phyloP scores from a whole-genome alignment of 176 grass and related monocot species.

The Elaeis guineensis region DNA sequence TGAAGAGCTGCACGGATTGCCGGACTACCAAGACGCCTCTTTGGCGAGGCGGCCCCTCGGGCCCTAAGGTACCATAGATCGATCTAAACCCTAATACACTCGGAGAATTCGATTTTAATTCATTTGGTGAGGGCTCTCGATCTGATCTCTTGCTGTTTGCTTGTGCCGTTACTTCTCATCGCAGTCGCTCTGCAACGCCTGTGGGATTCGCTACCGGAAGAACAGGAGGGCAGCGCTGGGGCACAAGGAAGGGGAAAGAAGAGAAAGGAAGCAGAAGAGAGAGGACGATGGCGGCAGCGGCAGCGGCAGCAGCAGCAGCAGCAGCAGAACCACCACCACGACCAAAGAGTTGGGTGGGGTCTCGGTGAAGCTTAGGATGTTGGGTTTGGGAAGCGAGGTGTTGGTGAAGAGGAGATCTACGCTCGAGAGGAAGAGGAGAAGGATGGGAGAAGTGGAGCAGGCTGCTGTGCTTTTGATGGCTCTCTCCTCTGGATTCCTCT shows the following conservation, averaged over 20 bases:
- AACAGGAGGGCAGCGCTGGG: slow-evolving; percentile 58
- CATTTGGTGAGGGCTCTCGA: not conserved
- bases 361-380: slow-evolving; percentile 21
- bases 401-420: slow-evolving; percentile 13
- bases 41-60: slow-evolving; percentile 71
- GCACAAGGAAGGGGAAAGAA: slow-evolving; percentile 15
- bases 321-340: too few species aligned
- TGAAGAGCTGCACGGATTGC: slow-evolving; percentile 60
- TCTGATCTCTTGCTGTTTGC: not conserved
- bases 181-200: slow-evolving; percentile 89
- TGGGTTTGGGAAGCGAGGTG: slow-evolving; percentile 12
- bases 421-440: slow-evolving; percentile 29
- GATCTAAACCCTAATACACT: not conserved
- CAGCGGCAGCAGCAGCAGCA: too few species aligned
- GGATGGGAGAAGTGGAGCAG: slow-evolving; percentile 50
- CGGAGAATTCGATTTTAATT: not conserved
- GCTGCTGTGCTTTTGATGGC: slow-evolving; percentile 86
- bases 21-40: slow-evolving; percentile 68
- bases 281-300: too few species aligned
- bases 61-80: slow-evolving; percentile 36
- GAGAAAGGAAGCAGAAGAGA: too few species aligned
- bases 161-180: too few species aligned
- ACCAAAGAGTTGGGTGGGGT: not conserved
- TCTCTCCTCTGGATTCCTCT: slow-evolving; percentile 52
- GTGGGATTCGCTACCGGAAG: slow-evolving; percentile 93